A percentile compares a stretch with the other conserved stretches of the same genome.
Conservation (phyloP, 805 yeast species). For the Nakazawaea populi region DNA sequence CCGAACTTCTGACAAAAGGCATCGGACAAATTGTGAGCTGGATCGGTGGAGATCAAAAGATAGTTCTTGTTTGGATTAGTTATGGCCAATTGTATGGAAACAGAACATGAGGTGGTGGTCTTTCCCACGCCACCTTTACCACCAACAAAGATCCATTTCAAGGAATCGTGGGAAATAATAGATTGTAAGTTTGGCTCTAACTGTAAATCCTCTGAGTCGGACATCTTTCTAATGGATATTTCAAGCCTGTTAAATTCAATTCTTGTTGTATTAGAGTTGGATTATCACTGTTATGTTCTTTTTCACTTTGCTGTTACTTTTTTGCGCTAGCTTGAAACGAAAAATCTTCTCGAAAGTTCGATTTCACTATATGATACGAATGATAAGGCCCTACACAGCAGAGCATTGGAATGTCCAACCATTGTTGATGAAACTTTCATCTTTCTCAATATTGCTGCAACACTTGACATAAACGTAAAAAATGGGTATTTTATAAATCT, state of each 20-base stretch:
- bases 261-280: no score
- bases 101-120: conserved; percentile 93
- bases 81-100: conserved; percentile 89
- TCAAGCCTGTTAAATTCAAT: no score
- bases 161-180: conserved; percentile 53
- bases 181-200: conserved; percentile 71
- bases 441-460: neutral
- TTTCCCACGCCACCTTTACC: conserved; percentile 99
- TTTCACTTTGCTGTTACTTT: no score
- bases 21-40: conserved; percentile 96
- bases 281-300: no score
- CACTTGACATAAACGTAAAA: conserved; percentile 6
- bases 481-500: conserved; percentile 7
- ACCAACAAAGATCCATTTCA: conserved; percentile 97
- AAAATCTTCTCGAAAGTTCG: neutral
- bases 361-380: no score
- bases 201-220: conserved; percentile 39
- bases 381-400: neutral
- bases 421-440: neutral
- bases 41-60: conserved; percentile 91
- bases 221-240: neutral
- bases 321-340: no score
- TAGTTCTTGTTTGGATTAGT: conserved; percentile 76
- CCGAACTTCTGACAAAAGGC: conserved; percentile 98
- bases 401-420: conserved; percentile 7